A percentile compares a stretch with the other conserved stretches of the same genome.
phyloP scores from a whole-genome alignment of 2,329 filamentous ascomycete genomes.

The Cladobotryum mycophilum region DNA sequence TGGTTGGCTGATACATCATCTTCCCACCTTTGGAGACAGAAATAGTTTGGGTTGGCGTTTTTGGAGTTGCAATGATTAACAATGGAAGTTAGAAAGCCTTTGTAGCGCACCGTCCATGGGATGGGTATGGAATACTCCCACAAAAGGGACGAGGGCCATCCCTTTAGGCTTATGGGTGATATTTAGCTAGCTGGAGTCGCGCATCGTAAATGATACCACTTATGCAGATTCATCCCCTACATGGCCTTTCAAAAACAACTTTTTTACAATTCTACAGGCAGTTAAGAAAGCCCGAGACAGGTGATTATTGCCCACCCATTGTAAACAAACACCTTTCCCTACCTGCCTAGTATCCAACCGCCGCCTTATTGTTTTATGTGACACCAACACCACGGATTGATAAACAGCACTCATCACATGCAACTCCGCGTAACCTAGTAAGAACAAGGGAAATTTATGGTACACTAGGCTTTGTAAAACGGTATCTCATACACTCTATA shows the following conservation, averaged over 20 bases:
- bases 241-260: no score
- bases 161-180: no score
- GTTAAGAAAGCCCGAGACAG: no score
- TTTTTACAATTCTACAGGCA: no score
- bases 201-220: no score
- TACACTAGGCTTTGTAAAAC: slow-evolving; percentile 46
- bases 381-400: background rate
- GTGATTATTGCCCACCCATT: no score
- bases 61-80: slow-evolving; percentile 5
- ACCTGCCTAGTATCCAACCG: no score
- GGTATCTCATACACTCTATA: slow-evolving; percentile 54
- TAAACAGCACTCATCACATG: slow-evolving; percentile 10
- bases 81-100: no score
- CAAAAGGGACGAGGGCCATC: background rate
- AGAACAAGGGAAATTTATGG: slow-evolving; percentile 44
- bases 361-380: background rate
- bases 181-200: no score
- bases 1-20: background rate
- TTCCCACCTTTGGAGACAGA: background rate
- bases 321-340: no score
- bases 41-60: slow-evolving; percentile 4
- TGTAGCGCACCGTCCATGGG: no score
- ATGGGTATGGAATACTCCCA: background rate
- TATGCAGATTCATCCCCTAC: no score
- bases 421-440: slow-evolving; percentile 27